Conservation (phyloP, 2,329 filamentous ascomycete genomes). For the Venturiaceae sp. region DNA sequence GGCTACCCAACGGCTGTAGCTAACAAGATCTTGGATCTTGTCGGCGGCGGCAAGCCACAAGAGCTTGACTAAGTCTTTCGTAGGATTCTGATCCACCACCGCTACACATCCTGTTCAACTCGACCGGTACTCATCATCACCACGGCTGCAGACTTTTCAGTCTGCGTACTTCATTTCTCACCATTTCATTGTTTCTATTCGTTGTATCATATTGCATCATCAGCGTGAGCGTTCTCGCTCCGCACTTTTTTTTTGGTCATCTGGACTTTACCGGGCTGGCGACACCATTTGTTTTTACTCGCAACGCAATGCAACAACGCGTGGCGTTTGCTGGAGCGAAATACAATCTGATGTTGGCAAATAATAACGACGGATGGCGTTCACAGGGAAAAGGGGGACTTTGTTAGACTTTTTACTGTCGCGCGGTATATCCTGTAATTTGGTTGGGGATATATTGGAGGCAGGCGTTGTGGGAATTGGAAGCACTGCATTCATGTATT, state of each 20-base stretch:
- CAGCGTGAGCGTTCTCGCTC: background rate
- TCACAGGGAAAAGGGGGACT: background rate
- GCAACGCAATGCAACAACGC: background rate
- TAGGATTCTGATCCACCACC: background rate
- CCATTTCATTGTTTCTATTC: background rate
- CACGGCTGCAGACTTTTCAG: background rate
- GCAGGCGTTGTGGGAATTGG: background rate
- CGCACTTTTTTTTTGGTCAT: background rate
- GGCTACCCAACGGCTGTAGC: conserved; percentile 89
- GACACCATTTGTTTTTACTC: background rate
- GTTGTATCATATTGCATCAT: background rate
- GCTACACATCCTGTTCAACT: background rate
- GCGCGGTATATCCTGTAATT: background rate
- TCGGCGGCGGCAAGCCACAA: conserved; percentile 26
- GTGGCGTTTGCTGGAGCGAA: background rate
- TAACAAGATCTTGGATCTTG: conserved; percentile 85
- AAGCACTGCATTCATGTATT: background rate
- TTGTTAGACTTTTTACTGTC: background rate
- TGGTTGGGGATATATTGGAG: background rate
- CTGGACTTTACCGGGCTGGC: background rate
- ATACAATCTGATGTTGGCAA: background rate
- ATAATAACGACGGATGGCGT: background rate
- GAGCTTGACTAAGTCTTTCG: background rate
- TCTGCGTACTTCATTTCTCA: background rate
- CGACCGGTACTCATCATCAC: background rate